phyloP scores from a whole-genome alignment of 176 grass and related monocot genomes.

The Phoenix dactylifera region DNA sequence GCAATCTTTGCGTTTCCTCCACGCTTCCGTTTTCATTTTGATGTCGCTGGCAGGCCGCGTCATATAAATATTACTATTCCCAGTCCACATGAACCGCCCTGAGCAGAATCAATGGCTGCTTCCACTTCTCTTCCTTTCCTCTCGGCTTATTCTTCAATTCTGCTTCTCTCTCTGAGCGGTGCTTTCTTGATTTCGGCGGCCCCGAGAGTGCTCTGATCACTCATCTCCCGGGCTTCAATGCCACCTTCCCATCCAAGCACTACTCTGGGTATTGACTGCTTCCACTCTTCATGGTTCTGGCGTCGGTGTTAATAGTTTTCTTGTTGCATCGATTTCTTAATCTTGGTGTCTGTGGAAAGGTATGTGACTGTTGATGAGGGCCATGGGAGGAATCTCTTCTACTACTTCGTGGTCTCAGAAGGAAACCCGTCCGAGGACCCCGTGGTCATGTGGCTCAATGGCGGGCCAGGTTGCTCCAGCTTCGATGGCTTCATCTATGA shows the following conservation, averaged over 20 bases:
- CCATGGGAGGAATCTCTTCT: conserved; percentile 52
- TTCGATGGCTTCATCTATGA: conserved; percentile 83
- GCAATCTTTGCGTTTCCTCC: too few relatives aligned
- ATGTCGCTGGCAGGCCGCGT: too few relatives aligned
- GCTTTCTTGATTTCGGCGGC: too few relatives aligned
- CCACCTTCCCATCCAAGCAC: conserved; percentile 48
- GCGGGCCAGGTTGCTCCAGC: conserved; percentile 80
- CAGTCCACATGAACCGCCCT: too few relatives aligned
- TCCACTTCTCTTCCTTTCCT: too few relatives aligned
- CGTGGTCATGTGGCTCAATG: conserved; percentile 88
- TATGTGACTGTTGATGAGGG: conserved; percentile 54
- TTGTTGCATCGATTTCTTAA: too few relatives aligned
- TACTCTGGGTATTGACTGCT: conserved; percentile 31
- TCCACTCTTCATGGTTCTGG: background rate
- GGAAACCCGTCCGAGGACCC: conserved; percentile 50
- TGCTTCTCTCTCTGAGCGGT: too few relatives aligned
- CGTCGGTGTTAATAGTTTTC: background rate
- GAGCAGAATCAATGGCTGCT: too few relatives aligned
- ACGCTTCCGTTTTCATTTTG: too few relatives aligned
- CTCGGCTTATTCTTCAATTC: too few relatives aligned
- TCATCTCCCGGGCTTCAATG: conserved; percentile 44
- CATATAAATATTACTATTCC: too few relatives aligned
- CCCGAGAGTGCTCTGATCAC: conserved; percentile 26
- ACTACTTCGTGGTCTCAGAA: conserved; percentile 72
- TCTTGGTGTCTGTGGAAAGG: background rate